Percentiles rank a stretch among this genome's conserved stretches.
phyloP scores from a whole-genome alignment of 1,284 basidiomycete genomes.

The Cryptococcus neoformans region DNA sequence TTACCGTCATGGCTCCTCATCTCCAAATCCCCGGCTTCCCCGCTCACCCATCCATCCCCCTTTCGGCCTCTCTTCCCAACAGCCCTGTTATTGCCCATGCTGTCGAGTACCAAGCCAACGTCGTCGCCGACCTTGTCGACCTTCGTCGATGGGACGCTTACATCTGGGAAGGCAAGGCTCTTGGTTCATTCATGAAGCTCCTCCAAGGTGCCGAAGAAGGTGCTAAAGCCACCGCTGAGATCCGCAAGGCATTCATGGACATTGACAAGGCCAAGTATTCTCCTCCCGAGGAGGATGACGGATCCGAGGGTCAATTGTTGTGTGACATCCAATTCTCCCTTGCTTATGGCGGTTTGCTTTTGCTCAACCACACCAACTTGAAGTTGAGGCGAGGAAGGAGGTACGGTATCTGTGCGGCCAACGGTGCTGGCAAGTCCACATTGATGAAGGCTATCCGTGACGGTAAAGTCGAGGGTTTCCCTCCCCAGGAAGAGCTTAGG shows the following conservation, averaged over 20 bases:
- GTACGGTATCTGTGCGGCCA: constrained; percentile 94
- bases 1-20: constrained; percentile 59
- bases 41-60: constrained; percentile 48
- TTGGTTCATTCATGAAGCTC: constrained; percentile 65
- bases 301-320: constrained; percentile 72
- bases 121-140: constrained; percentile 74
- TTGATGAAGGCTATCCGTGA: constrained; percentile 94
- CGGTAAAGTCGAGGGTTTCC: constrained; percentile 94
- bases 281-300: constrained; percentile 58
- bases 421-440: constrained; percentile 96
- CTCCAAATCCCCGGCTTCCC: constrained; percentile 59
- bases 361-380: constrained; percentile 92
- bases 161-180: constrained; percentile 66
- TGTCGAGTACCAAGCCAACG: constrained; percentile 67
- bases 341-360: constrained; percentile 91
- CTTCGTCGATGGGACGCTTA: constrained; percentile 63
- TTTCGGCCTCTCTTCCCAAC: constrained; percentile 40
- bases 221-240: constrained; percentile 58
- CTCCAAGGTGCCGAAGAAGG: constrained; percentile 45
- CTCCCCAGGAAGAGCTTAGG: constrained; percentile 77
- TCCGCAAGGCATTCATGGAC: constrained; percentile 69
- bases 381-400: constrained; percentile 85
- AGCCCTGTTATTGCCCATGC: constrained; percentile 47
- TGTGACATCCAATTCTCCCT: constrained; percentile 94
- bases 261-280: constrained; percentile 64